Percentiles rank a stretch among this genome's conserved stretches.
These are phyloP conservation scores for Diplocarpon mali DNA, from an alignment of 2,329 filamentous ascomycete species.

Conservation along the genomic window DNA sequence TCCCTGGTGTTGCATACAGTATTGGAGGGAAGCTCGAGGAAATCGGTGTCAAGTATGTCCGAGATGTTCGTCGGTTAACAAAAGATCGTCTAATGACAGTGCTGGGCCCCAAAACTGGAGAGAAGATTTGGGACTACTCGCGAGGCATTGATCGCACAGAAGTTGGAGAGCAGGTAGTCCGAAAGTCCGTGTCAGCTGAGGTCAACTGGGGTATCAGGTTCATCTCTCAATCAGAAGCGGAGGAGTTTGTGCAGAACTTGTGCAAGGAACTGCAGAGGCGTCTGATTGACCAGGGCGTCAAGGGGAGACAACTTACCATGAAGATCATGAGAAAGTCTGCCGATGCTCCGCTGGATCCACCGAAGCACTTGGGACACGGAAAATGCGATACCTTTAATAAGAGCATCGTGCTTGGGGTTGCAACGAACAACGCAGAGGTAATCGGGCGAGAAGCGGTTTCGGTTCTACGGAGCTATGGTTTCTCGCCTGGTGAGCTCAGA, in stretches of 20 bases:
- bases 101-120: constrained; percentile 85
- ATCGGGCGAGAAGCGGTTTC: constrained; percentile 77
- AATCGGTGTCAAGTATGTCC: constrained; percentile 69
- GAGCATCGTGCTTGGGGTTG: constrained; percentile 68
- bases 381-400: constrained; percentile 94
- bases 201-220: constrained; percentile 98
- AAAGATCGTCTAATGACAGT: constrained; percentile 63
- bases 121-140: constrained; percentile 82
- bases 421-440: constrained; percentile 62
- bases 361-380: constrained; percentile 89
- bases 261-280: constrained; percentile 77
- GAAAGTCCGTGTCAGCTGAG: constrained; percentile 93
- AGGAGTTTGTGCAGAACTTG: constrained; percentile 79
- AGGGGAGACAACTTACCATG: constrained; percentile 78
- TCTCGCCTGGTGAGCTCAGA: constrained; percentile 85
- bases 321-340: constrained; percentile 85
- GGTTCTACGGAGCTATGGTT: constrained; percentile 68
- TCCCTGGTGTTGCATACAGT: constrained; percentile 89
- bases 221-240: constrained; percentile 80
- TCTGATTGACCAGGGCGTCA: constrained; percentile 72
- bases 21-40: constrained; percentile 82
- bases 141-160: constrained; percentile 78
- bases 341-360: constrained; percentile 81
- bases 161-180: constrained; percentile 72
- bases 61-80: constrained; percentile 66